Evolutionary conservation across 2,329 filamentous ascomycete species (phyloP), one percentile per base, ranked within the genome.

Genomic region (Tolypocladium nubicola): DNA sequence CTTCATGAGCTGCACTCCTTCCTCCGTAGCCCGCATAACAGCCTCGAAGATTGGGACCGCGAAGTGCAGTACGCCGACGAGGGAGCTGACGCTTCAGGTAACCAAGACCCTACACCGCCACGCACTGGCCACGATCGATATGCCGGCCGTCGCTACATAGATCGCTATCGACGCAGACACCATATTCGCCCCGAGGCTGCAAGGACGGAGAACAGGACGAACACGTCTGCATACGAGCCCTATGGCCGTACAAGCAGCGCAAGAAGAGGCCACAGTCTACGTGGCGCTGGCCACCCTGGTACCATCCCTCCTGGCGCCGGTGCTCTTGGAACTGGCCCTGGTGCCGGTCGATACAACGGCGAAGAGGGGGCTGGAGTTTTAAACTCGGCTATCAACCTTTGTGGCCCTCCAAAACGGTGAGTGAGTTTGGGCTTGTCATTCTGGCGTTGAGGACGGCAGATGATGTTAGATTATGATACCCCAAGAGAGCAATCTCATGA

Each of bases 1-100:
- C 71, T 96, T 59, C 93, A 97, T 71, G 93, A 97, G 73, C 71
- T 97, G 59, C 81, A 86, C 60, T 82, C 84, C 13, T 97, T 89
- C 84, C 71, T 97, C 63, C 79, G 90, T 57, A 96, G 91, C 69
- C 91, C 92, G 0, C 93, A 84, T 65, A 77, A 71, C 2, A 84
- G 80, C 10, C 71, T 96, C 10, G 79, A 83, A 55, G 86, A 87
- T 52, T 97, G 91, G 90, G 93, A 97, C 73, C 75, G 80, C 21
- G 76, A 84, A 61, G 89, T 92, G 16, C 89, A 93, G 70, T 96
- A 96, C 39, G 65, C 66, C 33, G 35, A 37, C 30, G 30, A 50
- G 30, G 47, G 47, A 50, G 26, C 8, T 30, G 16, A 13, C 16
- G 30, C 30, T n/a, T 10, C 47, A 11, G 26, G 16, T n/a, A 3